These are phyloP conservation scores for Cercospora zeina DNA, from an alignment of 2,329 filamentous ascomycete species.

Conservation along the genomic window DNA sequence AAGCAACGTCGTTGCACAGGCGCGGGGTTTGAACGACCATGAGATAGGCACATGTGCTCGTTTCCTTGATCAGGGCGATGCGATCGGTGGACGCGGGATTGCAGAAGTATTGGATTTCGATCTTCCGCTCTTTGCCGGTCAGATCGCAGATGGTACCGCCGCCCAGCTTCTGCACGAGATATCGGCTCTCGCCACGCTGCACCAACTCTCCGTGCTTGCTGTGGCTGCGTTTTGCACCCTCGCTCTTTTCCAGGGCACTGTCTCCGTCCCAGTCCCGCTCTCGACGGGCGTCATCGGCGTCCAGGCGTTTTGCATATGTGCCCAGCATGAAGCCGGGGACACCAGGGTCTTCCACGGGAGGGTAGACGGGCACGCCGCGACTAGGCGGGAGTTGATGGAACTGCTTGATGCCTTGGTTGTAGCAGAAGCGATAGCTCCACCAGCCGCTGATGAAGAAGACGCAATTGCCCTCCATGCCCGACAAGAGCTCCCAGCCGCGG, in stretches of 20 bases:
- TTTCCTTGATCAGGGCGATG: constrained; percentile 91
- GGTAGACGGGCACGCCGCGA: constrained; percentile 65
- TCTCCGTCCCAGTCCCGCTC: constrained; percentile 33
- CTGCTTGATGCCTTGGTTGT: constrained; percentile 81
- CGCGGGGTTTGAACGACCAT: constrained; percentile 91
- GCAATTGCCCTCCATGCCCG: constrained; percentile 74
- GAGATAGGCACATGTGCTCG: constrained; percentile 85
- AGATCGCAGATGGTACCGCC: constrained; percentile 83
- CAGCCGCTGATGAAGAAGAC: constrained; percentile 83
- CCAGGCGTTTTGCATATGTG: constrained; percentile 47
- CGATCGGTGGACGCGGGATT: constrained; percentile 72
- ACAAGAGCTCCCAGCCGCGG: constrained; percentile 76
- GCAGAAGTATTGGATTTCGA: constrained; percentile 82
- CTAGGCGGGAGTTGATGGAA: constrained; percentile 79
- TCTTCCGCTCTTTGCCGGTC: constrained; percentile 75
- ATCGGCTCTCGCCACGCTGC: constrained; percentile 78
- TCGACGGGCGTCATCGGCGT: constrained; percentile 36
- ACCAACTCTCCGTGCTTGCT: constrained; percentile 58
- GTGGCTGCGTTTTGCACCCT: constrained; percentile 34
- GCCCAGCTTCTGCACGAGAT: constrained; percentile 77
- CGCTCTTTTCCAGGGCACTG: constrained; percentile 35
- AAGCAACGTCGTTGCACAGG: constrained; percentile 83
- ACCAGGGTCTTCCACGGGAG: constrained; percentile 73
- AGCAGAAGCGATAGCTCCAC: constrained; percentile 97
- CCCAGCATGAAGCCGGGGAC: constrained; percentile 78